phyloP scores from a whole-genome alignment of 768 basidiomycete genomes.

The Cyclocybe aegerita region DNA sequence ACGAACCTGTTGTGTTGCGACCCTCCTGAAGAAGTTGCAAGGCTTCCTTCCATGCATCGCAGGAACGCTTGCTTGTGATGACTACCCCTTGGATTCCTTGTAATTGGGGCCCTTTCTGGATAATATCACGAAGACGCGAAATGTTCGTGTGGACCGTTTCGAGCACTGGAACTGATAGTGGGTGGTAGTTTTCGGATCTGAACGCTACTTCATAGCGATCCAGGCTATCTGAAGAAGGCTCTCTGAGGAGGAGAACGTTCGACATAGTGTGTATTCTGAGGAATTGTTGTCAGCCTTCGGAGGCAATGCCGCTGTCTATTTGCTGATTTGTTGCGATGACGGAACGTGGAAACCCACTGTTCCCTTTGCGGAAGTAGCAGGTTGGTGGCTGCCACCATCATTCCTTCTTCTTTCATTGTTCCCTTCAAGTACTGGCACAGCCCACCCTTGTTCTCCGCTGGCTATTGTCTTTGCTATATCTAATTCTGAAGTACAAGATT shows the following conservation, averaged over 20 bases:
- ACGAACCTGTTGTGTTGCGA: constrained; percentile 3
- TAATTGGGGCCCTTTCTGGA: constrained; percentile 35
- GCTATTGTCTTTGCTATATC: too few species aligned
- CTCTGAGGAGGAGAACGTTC: constrained; percentile 44
- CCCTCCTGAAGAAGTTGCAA: constrained; percentile 21
- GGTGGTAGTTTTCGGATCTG: constrained; percentile 41
- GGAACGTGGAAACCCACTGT: too few species aligned
- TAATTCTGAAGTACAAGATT: too few species aligned
- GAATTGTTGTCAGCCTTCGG: too few species aligned
- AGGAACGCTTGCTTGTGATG: constrained; percentile 76
- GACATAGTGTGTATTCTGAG: constrained; percentile 20
- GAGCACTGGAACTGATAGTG: constrained; percentile 68
- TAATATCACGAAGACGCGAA: constrained; percentile 38
- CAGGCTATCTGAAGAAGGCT: constrained; percentile 32
- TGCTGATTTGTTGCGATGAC: too few species aligned
- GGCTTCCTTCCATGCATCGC: constrained; percentile 66
- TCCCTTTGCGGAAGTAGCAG: too few species aligned
- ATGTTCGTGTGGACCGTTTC: constrained; percentile 61
- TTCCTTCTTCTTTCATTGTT: too few species aligned
- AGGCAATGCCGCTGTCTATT: too few species aligned
- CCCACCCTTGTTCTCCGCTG: too few species aligned
- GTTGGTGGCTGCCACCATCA: too few species aligned
- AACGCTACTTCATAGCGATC: constrained; percentile 67
- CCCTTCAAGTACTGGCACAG: too few species aligned
- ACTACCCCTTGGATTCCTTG: constrained; percentile 57